phyloP scores from a whole-genome alignment of 345 rosid genomes.

The Citrus glauca region DNA sequence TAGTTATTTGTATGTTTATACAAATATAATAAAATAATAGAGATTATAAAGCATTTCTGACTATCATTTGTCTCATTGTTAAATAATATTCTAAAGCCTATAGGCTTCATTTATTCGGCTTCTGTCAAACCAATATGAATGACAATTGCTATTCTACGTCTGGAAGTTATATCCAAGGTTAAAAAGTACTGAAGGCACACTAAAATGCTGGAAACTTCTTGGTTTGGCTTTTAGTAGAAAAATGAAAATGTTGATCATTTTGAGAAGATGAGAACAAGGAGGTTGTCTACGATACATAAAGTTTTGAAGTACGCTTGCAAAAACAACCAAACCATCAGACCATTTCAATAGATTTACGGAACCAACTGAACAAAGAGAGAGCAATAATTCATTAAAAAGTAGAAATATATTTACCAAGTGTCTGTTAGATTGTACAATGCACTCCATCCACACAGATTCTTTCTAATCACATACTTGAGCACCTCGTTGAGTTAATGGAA shows the following conservation, averaged over 20 bases:
- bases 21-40: neutral
- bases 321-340: neutral
- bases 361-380: neutral
- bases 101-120: neutral
- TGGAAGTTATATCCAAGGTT: neutral
- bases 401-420: neutral
- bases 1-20: neutral
- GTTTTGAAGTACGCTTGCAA: neutral
- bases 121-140: neutral
- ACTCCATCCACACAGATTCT: neutral
- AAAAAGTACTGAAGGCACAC: neutral
- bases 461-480: neutral
- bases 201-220: neutral
- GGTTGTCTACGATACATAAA: neutral
- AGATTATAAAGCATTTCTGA: neutral
- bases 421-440: neutral
- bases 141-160: neutral
- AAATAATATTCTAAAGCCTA: neutral
- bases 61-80: neutral
- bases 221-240: neutral
- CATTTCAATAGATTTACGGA: too few relatives aligned
- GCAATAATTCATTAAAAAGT: neutral
- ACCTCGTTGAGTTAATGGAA: neutral
- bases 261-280: neutral
- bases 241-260: neutral